Conservation (phyloP, 495 filamentous ascomycete species). For the Aspergillus haitiensis region DNA sequence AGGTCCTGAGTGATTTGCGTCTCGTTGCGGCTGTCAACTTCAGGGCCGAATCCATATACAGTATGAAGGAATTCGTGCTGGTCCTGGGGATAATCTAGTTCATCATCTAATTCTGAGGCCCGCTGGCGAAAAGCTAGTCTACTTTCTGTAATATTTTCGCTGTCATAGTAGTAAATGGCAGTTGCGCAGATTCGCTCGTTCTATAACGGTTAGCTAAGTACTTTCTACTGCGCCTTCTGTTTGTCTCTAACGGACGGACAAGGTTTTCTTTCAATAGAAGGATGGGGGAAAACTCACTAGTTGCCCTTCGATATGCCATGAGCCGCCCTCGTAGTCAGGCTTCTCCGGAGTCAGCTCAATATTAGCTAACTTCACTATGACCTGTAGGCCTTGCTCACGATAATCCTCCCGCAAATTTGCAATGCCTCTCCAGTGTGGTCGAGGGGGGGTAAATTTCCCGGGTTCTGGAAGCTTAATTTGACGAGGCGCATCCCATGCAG, state of each 20-base stretch:
- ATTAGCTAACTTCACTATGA: constrained; percentile 63
- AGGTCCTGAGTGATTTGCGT: neutral
- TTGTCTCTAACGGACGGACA: too few relatives aligned
- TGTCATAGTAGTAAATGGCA: constrained; percentile 56
- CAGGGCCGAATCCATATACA: neutral
- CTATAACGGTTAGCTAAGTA: neutral
- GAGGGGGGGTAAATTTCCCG: neutral
- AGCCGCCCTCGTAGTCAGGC: constrained; percentile 47
- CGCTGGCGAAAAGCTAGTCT: constrained; percentile 4
- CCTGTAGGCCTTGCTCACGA: constrained; percentile 46
- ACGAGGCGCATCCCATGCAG: neutral
- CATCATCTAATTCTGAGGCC: neutral
- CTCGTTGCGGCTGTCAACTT: neutral
- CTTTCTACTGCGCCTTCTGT: neutral
- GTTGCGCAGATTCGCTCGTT: constrained; percentile 36
- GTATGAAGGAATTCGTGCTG: neutral
- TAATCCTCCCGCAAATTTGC: neutral
- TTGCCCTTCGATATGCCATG: constrained; percentile 58
- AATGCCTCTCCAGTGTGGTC: neutral
- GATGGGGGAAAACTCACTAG: constrained; percentile 29
- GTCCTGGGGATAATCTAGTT: neutral
- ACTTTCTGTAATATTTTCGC: constrained; percentile 1
- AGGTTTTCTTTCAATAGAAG: neutral
- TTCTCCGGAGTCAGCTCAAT: constrained; percentile 61
- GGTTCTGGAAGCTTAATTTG: neutral